These are phyloP conservation scores for Spizellomyces sp. DNA, from an alignment of 192 early-diverging fungal genomes.

Conservation along the genomic window DNA sequence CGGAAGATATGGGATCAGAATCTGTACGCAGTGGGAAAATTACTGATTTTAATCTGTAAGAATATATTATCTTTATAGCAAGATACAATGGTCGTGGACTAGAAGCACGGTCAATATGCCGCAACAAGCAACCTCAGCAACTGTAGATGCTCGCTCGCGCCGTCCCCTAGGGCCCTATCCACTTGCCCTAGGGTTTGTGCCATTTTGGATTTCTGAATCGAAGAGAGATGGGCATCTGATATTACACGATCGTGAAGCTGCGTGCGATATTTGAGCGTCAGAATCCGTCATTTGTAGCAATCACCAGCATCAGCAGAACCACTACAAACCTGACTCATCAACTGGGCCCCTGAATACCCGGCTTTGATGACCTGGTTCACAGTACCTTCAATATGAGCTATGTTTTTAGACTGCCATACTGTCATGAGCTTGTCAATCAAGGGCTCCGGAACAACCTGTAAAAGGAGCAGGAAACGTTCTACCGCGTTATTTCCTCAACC, in stretches of 20 bases:
- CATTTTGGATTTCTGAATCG: slow-evolving; percentile 76
- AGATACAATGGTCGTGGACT: not conserved
- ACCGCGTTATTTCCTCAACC: not conserved
- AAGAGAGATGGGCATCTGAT: slow-evolving; percentile 59
- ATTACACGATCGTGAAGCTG: slow-evolving; percentile 70
- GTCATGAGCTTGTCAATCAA: slow-evolving; percentile 64
- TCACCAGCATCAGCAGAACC: not conserved
- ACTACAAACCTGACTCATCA: slow-evolving; percentile 68
- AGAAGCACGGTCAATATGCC: not conserved
- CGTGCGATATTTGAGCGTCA: slow-evolving; percentile 7
- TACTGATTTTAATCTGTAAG: too few species aligned
- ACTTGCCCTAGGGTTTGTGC: slow-evolving; percentile 62
- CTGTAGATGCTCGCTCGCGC: slow-evolving; percentile 90
- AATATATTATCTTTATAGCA: not conserved
- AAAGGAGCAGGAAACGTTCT: not conserved
- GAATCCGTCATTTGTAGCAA: not conserved
- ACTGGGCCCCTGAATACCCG: slow-evolving; percentile 77
- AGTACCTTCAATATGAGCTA: slow-evolving; percentile 47
- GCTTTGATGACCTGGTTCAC: slow-evolving; percentile 62
- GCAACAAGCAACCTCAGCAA: slow-evolving; percentile 51
- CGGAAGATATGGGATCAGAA: too few species aligned
- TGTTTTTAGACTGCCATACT: slow-evolving; percentile 53
- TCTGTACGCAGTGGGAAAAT: too few species aligned
- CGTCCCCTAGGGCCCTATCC: slow-evolving; percentile 79
- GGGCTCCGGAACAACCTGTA: slow-evolving; percentile 63